Evolutionary conservation across 768 basidiomycete genomes (phyloP).

Genomic region (Hericium rajendrae): DNA sequence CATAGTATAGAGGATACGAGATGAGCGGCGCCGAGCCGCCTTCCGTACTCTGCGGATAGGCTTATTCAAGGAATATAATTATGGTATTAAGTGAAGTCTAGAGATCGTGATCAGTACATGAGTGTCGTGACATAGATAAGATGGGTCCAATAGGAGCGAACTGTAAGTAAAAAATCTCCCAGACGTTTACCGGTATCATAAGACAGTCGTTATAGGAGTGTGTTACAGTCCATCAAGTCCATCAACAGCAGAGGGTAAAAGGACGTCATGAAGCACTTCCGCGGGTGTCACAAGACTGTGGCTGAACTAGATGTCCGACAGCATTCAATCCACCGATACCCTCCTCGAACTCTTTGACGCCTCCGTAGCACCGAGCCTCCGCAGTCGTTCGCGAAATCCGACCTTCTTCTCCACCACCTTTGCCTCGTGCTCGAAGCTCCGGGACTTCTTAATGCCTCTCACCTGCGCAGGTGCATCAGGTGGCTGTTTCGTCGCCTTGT

Average conservation of each 20-base stretch:
- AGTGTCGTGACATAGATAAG: too few relatives aligned
- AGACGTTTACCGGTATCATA: too few relatives aligned
- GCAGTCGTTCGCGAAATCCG: slow-evolving; percentile 10
- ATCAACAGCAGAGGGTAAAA: too few relatives aligned
- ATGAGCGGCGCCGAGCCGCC: neutral
- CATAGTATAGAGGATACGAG: neutral
- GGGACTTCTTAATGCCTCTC: slow-evolving; percentile 2
- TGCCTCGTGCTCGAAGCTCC: slow-evolving; percentile 8
- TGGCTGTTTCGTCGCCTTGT: slow-evolving; percentile 1
- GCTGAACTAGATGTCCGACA: too few relatives aligned
- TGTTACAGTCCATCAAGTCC: too few relatives aligned
- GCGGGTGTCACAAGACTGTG: too few relatives aligned
- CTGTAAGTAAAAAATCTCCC: too few relatives aligned
- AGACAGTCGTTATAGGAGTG: too few relatives aligned
- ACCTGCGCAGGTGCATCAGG: neutral
- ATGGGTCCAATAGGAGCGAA: too few relatives aligned
- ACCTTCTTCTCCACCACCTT: neutral
- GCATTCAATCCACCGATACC: slow-evolving; percentile 8
- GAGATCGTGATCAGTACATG: too few relatives aligned
- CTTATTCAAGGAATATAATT: neutral
- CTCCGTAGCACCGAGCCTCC: slow-evolving; percentile 1
- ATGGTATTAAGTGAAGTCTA: neutral
- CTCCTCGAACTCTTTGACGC: slow-evolving; percentile 7
- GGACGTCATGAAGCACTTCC: too few relatives aligned
- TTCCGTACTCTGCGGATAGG: neutral